These are phyloP conservation scores for Bothriochloa decipiens DNA, from an alignment of 176 grass and related monocot species.

Conservation along the genomic window DNA sequence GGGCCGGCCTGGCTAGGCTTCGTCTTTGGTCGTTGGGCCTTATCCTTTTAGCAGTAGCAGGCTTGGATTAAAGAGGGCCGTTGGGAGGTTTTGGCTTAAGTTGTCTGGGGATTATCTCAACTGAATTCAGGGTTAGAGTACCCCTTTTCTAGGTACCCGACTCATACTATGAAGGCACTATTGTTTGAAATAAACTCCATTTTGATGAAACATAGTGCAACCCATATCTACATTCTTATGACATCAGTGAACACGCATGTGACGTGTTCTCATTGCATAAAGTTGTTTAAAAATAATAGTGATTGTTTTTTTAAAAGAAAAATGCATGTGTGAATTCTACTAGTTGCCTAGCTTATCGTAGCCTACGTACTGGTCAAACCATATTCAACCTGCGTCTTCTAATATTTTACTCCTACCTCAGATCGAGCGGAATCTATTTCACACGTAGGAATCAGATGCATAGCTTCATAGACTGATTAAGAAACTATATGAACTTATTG, in stretches of 20 bases:
- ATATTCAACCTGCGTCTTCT: slow-evolving; percentile 38
- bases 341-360: not conserved
- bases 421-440: slow-evolving; percentile 13
- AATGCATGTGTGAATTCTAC: not conserved
- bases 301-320: not conserved
- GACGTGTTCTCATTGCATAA: not conserved
- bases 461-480: slow-evolving; percentile 34
- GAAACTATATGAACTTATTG: slow-evolving; percentile 28
- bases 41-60: no score
- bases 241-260: not conserved
- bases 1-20: no score
- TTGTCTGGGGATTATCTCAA: no score
- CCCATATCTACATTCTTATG: not conserved
- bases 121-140: no score
- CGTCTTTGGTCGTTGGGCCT: no score
- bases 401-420: slow-evolving; percentile 35
- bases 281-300: not conserved
- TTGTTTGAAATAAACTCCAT: no score
- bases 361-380: slow-evolving; percentile 34
- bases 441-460: slow-evolving; percentile 1
- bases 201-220: not conserved
- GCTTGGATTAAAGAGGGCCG: no score
- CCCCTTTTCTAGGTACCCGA: no score
- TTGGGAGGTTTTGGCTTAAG: no score
- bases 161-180: no score